A percentile compares a stretch with the other conserved stretches of the same genome.
Conservation (phyloP, 2,329 filamentous ascomycete species). For the Fusarium sp. region DNA sequence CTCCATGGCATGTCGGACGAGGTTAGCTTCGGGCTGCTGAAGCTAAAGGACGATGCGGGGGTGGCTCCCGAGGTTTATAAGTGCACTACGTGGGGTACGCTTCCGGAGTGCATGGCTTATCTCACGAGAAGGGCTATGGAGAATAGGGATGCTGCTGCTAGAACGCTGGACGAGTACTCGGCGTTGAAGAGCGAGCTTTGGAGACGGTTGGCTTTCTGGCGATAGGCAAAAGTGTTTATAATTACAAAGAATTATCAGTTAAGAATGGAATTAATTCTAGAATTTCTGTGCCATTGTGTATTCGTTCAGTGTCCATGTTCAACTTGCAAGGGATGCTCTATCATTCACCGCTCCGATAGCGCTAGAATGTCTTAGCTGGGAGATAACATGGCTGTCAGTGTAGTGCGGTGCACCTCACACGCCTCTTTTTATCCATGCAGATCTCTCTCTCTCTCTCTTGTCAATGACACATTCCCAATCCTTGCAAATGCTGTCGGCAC, state of each 20-base stretch:
- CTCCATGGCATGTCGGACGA: conserved; percentile 68
- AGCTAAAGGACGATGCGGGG: conserved; percentile 43
- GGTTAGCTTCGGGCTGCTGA: conserved; percentile 60
- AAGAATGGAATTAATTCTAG: neutral
- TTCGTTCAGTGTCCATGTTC: neutral
- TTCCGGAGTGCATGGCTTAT: conserved; percentile 52
- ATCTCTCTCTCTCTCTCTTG: neutral
- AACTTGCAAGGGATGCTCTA: neutral
- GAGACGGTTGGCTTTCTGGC: conserved; percentile 44
- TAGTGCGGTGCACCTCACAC: neutral
- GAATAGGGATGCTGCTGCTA: conserved; percentile 50
- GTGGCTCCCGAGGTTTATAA: conserved; percentile 49
- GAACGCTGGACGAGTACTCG: conserved; percentile 44
- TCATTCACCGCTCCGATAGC: neutral
- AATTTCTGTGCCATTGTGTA: neutral
- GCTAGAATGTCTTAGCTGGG: neutral
- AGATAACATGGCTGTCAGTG: neutral
- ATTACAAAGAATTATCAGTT: neutral
- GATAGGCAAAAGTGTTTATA: neutral
- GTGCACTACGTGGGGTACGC: conserved; percentile 52
- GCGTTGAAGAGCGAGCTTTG: conserved; percentile 44
- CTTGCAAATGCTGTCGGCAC: neutral
- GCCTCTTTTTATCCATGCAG: neutral
- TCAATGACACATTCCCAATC: neutral
- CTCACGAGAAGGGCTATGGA: conserved; percentile 50